A percentile compares a stretch with the other conserved stretches of the same genome.
Conservation (phyloP, 2,329 filamentous ascomycete species). For the Lasiodiplodia sp. region DNA sequence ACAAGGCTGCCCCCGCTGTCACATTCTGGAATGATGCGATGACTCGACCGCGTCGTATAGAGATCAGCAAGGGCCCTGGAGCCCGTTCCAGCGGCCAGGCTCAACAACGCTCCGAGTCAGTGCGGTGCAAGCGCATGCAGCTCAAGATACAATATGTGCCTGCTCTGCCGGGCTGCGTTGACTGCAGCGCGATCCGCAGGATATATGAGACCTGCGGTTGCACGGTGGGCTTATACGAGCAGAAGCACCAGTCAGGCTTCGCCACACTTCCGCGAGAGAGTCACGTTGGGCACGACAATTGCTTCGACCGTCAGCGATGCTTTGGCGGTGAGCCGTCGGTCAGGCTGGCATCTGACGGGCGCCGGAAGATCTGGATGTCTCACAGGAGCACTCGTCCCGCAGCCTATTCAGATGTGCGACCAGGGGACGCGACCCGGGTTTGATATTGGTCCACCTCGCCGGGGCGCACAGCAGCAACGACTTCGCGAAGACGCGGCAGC, state of each 20-base stretch:
- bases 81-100: slow-evolving; percentile 18
- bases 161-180: slow-evolving; percentile 6
- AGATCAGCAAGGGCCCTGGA: slow-evolving; percentile 25
- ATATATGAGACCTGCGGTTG: slow-evolving; percentile 21
- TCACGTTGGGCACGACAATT: slow-evolving; percentile 22
- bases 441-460: slow-evolving; percentile 27
- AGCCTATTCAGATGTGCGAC: slow-evolving; percentile 28
- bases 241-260: slow-evolving; percentile 27
- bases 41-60: slow-evolving; percentile 24
- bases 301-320: slow-evolving; percentile 14
- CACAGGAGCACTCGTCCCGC: slow-evolving; percentile 20
- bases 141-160: slow-evolving; percentile 6
- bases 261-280: slow-evolving; percentile 26
- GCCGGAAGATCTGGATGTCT: slow-evolving; percentile 29
- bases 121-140: not conserved
- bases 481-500: slow-evolving; percentile 9
- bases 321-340: slow-evolving; percentile 26
- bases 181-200: slow-evolving; percentile 23
- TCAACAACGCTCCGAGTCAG: slow-evolving; percentile 24
- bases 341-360: slow-evolving; percentile 26
- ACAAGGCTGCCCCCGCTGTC: slow-evolving; percentile 21
- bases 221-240: slow-evolving; percentile 26
- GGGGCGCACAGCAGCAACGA: slow-evolving; percentile 26
- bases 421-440: slow-evolving; percentile 21
- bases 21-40: slow-evolving; percentile 28